A percentile compares a stretch with the other conserved stretches of the same genome.
phyloP scores from a whole-genome alignment of 2,329 filamentous ascomycete species.

The Botrytis pseudocinerea region DNA sequence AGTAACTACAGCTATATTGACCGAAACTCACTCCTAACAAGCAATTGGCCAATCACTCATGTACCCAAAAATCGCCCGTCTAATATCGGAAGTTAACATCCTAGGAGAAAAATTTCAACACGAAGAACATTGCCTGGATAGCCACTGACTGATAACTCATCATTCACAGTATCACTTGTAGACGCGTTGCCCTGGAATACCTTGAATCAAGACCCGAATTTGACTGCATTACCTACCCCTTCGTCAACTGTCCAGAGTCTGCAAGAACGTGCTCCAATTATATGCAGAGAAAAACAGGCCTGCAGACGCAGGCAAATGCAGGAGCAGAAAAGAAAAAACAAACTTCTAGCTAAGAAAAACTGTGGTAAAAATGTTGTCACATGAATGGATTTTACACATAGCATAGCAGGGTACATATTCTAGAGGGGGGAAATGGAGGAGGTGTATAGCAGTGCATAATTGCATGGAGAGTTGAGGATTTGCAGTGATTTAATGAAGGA shows the following conservation, averaged over 20 bases:
- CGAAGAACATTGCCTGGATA: neutral
- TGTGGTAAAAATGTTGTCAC: neutral
- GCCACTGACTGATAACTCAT: neutral
- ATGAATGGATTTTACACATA: neutral
- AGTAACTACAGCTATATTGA: neutral
- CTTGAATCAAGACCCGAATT: neutral
- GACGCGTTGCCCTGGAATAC: no score
- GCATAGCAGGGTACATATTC: neutral
- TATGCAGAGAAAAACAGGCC: neutral
- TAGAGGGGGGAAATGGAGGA: rapidly evolving
- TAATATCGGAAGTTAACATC: neutral
- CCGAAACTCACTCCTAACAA: neutral
- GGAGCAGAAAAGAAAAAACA: neutral
- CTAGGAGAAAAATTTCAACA: neutral
- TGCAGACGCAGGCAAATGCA: neutral
- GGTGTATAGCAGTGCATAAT: neutral
- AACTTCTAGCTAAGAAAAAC: neutral
- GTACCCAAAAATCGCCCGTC: neutral
- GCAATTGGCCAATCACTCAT: neutral
- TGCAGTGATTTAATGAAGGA: neutral
- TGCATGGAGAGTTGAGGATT: neutral
- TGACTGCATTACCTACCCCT: neutral
- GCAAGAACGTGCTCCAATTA: neutral
- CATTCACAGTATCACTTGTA: neutral
- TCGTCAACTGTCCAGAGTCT: neutral